Conservation (phyloP, 2,329 filamentous ascomycete species). For the Chaetomium globosum region DNA sequence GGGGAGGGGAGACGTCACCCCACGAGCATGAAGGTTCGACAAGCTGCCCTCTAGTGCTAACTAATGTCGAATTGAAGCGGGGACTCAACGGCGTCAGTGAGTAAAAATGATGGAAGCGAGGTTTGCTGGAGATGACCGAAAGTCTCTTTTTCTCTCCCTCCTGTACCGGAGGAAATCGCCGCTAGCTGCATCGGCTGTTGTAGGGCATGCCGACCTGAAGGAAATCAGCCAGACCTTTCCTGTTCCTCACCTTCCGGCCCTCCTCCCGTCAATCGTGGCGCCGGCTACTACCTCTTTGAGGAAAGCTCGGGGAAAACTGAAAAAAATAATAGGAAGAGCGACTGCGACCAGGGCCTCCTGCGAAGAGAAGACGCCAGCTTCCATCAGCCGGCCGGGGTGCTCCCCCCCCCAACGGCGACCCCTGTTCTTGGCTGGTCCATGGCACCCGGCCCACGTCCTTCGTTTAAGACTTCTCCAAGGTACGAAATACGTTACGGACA, state of each 20-base stretch:
- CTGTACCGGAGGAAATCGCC: neutral
- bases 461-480: conserved; percentile 8
- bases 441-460: conserved; percentile 5
- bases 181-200: conserved; percentile 20
- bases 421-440: conserved; percentile 26
- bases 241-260: conserved; percentile 23
- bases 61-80: neutral
- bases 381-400: conserved; percentile 25
- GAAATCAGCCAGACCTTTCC: conserved; percentile 14
- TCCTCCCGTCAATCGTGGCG: conserved; percentile 27
- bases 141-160: neutral
- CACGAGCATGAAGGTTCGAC: too few species aligned
- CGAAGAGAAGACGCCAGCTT: conserved; percentile 12
- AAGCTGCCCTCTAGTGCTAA: neutral
- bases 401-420: conserved; percentile 18
- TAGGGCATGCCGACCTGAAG: conserved; percentile 9
- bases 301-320: conserved; percentile 33
- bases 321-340: neutral
- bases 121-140: conserved; percentile 11
- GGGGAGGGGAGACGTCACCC: neutral
- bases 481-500: conserved; percentile 11
- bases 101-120: conserved; percentile 6
- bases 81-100: neutral
- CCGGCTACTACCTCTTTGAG: conserved; percentile 32
- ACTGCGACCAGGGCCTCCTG: conserved; percentile 11